Evolutionary conservation across 768 basidiomycete species (phyloP).

Genomic region (Nidularia pulvinata): DNA sequence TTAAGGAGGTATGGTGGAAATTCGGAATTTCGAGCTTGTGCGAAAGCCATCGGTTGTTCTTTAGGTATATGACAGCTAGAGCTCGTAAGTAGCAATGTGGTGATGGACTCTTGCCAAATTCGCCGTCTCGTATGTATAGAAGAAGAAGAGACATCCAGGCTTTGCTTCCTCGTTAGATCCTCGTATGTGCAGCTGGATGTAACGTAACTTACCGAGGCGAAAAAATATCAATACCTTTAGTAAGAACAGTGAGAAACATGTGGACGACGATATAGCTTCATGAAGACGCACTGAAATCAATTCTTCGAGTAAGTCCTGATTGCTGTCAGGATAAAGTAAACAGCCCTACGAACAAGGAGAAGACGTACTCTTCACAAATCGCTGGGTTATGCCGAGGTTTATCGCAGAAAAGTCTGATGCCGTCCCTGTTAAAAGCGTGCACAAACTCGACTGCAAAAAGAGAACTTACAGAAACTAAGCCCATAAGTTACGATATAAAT

Average conservation of each 20-base stretch:
- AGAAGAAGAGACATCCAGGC: slow-evolving; percentile 53
- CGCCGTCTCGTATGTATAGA: slow-evolving; percentile 67
- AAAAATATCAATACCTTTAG: slow-evolving; percentile 74
- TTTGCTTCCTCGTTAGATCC: slow-evolving; percentile 15
- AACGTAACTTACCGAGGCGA: slow-evolving; percentile 58
- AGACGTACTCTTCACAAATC: slow-evolving; percentile 59
- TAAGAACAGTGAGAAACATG: neutral
- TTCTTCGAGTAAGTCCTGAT: slow-evolving; percentile 55
- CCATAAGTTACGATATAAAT: slow-evolving; percentile 64
- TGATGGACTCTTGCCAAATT: slow-evolving; percentile 81
- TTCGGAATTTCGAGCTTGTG: slow-evolving; percentile 52
- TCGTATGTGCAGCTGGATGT: neutral
- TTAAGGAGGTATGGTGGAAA: slow-evolving; percentile 71
- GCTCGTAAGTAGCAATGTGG: slow-evolving; percentile 62
- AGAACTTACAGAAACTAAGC: slow-evolving; percentile 55
- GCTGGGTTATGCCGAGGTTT: slow-evolving; percentile 46
- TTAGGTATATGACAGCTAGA: slow-evolving; percentile 58
- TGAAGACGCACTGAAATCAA: slow-evolving; percentile 69
- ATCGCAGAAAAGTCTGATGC: slow-evolving; percentile 64
- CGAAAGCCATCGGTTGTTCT: slow-evolving; percentile 55
- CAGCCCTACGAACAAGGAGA: neutral
- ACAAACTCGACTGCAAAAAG: too few species aligned
- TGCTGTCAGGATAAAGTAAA: neutral
- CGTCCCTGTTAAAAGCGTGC: neutral
- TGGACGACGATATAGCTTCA: neutral